Conservation (phyloP, 306 rosid genomes). For the Glycine tomentella region DNA sequence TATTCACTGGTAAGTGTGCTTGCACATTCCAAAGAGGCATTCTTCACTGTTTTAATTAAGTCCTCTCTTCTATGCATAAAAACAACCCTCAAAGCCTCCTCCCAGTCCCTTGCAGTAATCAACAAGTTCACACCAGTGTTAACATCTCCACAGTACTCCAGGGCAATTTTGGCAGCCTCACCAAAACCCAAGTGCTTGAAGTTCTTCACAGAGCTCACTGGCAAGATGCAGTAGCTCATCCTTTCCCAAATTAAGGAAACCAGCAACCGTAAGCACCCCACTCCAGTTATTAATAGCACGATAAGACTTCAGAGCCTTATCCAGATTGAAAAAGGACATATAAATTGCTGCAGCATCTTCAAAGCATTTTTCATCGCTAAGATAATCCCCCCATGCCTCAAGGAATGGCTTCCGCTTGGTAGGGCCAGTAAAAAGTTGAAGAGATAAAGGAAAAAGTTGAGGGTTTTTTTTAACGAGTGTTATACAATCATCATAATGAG, state of each 20-base stretch:
- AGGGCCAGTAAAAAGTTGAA: conserved; percentile 78
- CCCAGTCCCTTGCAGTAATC: conserved; percentile 54
- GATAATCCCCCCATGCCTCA: conserved; percentile 98
- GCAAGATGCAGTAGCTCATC: conserved; percentile 74
- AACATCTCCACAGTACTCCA: conserved; percentile 84
- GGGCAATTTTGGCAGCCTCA: conserved; percentile 92
- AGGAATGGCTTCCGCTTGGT: conserved; percentile 72
- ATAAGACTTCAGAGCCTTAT: conserved; percentile 86
- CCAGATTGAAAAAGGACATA: conserved; percentile 78
- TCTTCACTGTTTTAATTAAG: conserved; percentile 67
- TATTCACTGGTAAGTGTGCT: conserved; percentile 69
- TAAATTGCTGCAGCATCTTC: conserved; percentile 89
- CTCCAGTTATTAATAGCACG: conserved; percentile 86
- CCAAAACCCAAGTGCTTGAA: conserved; percentile 97
- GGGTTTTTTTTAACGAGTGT: conserved; percentile 79
- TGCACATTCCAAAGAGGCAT: conserved; percentile 86
- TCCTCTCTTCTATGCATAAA: conserved; percentile 77
- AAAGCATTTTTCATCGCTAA: conserved; percentile 68
- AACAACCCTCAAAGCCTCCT: conserved; percentile 87
- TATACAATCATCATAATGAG: conserved; percentile 77
- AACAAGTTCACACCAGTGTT: conserved; percentile 46
- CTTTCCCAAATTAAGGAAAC: conserved; percentile 75
- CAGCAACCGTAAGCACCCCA: conserved; percentile 85
- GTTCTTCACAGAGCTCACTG: conserved; percentile 92
- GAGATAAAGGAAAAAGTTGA: conserved; percentile 85